Evolutionary conservation across 805 yeast genomes (phyloP), one percentile per base, ranked within the genome.

Genomic region (Ogataea allantospora): DNA sequence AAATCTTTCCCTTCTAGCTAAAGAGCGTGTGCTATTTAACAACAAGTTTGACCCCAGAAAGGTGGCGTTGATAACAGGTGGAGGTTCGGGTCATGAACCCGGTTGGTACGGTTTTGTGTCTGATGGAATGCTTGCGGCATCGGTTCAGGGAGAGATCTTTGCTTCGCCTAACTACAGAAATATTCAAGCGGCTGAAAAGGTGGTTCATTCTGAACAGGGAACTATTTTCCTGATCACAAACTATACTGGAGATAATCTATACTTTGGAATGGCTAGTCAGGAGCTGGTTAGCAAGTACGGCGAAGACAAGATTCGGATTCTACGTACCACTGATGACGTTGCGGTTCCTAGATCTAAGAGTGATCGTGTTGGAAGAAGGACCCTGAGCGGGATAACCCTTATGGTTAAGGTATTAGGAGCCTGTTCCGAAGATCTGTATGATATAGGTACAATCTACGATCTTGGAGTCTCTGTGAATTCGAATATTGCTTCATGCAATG

Each of bases 21-120:
- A 62, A 33, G 71, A 67, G 43, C 58, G 66, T 34, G 70, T 68
- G 18, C 36, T 68, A 6, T 68, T 50, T 55, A 57, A 66, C 48
- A 59, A 59, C 40, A 40, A 53, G 20, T 51, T 49, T 32, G 58
- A 58, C 35, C 26, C 40, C 2, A 24, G 35, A 1, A 55, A 53
- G 20, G 67, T 65, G 9, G 45, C 66, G 1, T 43, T 66, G 18
- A 64, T 66, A 25, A 53, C 62, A 39, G 71, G 71, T 10, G 71
- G 71, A 14, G 72, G 72, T 4, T 65, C 70, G 7, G 71, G 71
- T 12, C 71, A 66, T 42, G 71, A 66, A 40, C 71, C 71, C 6
- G 69, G 69, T 1, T 63, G 63, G 61, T 55, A 60, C 37, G 71
- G 71, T 0, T 55, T 65, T 31, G 70, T 66, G 11, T 63, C 67